Evolutionary conservation across 441 rosid species (phyloP), one percentile per base, ranked within the genome.

Genomic region (Brassica hybrid): DNA sequence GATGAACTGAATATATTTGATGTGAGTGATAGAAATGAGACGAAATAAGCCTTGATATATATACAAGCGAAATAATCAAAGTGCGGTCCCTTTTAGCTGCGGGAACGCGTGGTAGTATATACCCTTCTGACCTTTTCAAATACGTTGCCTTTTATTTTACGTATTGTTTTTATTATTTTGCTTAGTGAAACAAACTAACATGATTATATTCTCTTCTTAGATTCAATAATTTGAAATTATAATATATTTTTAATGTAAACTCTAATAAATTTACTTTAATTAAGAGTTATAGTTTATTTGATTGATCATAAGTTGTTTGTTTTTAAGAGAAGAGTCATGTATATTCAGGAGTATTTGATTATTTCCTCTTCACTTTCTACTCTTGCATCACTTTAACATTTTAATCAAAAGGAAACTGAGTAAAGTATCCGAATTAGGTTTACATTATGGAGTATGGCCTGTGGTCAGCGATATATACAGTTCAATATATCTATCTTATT

Each of bases 81-180:
- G 17, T 34, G 32, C 18, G 58, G 81, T 78, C 81, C 63, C 58
- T 50, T 60, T 78, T 60, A 48, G 58, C 69, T 59, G 77, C 81
- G 14, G 57, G 36, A 72, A 67, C 77, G 81, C 50, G 77, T 78
- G 6, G 43, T 48, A 23, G n/a, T n/a, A n/a, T 38, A n/a, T n/a
- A 56, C 11, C 60, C 14, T 19, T 1, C 32, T 38, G 80, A 77
- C 80, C 61, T 43, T 18, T 71, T 77, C 80, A 43, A n/a, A 63
- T 16, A n/a, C n/a, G n/a, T n/a, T n/a, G n/a, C n/a, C n/a, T n/a
- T n/a, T n/a, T n/a, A 9, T 14, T 62, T 6, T 32, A 10, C 27
- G 4, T 18, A 57, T 30, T 2, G 10, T n/a, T 14, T 30, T 3
- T 62, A 62, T 41, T 18, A 50, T 50, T 52, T 12, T 41, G 25